These are phyloP conservation scores for Domatiomyces catenatus DNA, from an alignment of 2,329 filamentous ascomycete species.

Conservation along the genomic window DNA sequence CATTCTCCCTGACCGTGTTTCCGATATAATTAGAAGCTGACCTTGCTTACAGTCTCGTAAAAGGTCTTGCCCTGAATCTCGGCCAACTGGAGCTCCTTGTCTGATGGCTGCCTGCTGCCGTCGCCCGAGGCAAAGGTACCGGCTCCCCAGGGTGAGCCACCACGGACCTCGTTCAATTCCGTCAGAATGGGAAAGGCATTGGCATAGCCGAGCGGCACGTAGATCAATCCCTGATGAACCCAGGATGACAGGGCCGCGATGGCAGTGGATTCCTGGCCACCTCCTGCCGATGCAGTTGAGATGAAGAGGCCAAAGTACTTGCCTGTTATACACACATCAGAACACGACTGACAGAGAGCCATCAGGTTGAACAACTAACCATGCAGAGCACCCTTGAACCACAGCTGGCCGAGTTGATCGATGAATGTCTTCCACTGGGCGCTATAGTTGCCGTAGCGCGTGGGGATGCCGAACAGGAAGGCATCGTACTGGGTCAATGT, in stretches of 20 bases:
- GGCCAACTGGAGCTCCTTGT: constrained; percentile 64
- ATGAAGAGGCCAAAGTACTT: constrained; percentile 89
- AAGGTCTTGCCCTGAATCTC: constrained; percentile 71
- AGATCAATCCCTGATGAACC: constrained; percentile 86
- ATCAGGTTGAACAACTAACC: constrained; percentile 26
- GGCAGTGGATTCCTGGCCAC: constrained; percentile 83
- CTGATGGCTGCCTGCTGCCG: constrained; percentile 66
- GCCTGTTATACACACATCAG: constrained; percentile 23
- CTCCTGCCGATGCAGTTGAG: constrained; percentile 67
- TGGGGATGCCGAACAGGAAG: constrained; percentile 87
- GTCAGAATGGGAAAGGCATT: constrained; percentile 55
- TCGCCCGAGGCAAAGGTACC: constrained; percentile 70
- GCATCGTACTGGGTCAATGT: constrained; percentile 64
- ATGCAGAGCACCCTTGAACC: constrained; percentile 58
- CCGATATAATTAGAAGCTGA: constrained; percentile 29
- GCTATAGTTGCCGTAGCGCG: constrained; percentile 92
- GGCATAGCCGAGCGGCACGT: constrained; percentile 87
- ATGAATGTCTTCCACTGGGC: constrained; percentile 79
- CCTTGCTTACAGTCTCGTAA: constrained; percentile 60
- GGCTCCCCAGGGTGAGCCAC: constrained; percentile 82
- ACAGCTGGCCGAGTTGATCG: constrained; percentile 79
- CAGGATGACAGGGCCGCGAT: constrained; percentile 71
- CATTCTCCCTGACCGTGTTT: background rate
- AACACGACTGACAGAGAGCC: background rate
- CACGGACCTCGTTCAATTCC: constrained; percentile 64